Evolutionary conservation across 768 basidiomycete species (phyloP), one percentile per base, ranked within the genome.

Genomic region (Rhodotorula sphaerocarpa): DNA sequence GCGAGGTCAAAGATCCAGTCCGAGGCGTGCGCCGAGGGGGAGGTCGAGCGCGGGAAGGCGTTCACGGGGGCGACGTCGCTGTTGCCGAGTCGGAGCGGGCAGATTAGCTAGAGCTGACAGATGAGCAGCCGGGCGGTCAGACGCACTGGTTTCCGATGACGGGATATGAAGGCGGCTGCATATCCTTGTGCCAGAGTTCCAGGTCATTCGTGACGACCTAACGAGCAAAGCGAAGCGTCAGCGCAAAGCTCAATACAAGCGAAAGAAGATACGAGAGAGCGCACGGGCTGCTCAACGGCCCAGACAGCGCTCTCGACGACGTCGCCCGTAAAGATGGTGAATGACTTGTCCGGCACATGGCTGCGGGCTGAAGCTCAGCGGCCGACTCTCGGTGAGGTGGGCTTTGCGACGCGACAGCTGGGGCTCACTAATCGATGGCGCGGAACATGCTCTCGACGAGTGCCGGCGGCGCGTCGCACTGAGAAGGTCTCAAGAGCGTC

Each of bases 281-380:
- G 55, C 25, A 63, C 66, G 7, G 59, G 14, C 31, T 69, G 31
- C 21, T 59, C 39, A 3, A 63, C 59, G 0, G 54, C 55, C 68
- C 68, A 69, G 0, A 69, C 68, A 1, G 68, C 68, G 34, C 50
- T 52, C 31, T 84, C 83, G 7, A 84, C 79, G 10, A 84, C 80
- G 70, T 84, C 83, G 10, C 83, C 84, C 5, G 83, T 85, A 67
- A 84, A 84, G 39, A 85, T 79, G 7, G 81, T 78, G 70, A 83
- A 83, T 14, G 54, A 28, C 14, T 56, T 57, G 52, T 61, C 51
- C 3, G 62, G 65, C 0, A 66, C 71, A 47, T 55, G 45, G 10
- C 69, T 70, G 41, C 3, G 27, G 11, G 28, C 31, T 4, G 21
- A 25, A 23, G 4, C 3, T 15, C 7, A 45, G 30, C 20, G 33